phyloP scores from a whole-genome alignment of 1,284 basidiomycete genomes.

The Kwoniella shivajii region DNA sequence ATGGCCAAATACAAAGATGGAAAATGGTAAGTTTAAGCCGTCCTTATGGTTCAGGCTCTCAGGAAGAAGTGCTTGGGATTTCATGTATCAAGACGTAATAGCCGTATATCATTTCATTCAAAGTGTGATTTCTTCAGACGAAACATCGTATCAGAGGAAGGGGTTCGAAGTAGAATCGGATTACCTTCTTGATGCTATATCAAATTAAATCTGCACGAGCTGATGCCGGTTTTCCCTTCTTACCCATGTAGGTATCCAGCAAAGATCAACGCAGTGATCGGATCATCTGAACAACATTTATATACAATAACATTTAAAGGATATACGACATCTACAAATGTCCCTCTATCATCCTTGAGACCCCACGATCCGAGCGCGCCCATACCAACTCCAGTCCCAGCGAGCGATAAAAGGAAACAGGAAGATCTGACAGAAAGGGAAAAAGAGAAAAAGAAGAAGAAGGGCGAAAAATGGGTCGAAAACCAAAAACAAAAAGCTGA shows the following conservation, averaged over 20 bases:
- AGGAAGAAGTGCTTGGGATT: no score
- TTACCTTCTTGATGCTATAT: no score
- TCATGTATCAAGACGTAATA: no score
- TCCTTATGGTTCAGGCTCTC: no score
- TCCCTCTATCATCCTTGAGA: slow-evolving; percentile 73
- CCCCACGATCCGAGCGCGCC: slow-evolving; percentile 53
- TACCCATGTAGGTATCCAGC: slow-evolving; percentile 72
- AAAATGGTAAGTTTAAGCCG: slow-evolving; percentile 58
- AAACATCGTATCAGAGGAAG: no score
- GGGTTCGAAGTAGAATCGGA: no score
- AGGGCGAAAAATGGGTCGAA: slow-evolving; percentile 94
- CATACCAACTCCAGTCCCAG: slow-evolving; percentile 61
- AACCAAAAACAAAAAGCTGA: slow-evolving; percentile 81
- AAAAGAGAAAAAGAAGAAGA: slow-evolving; percentile 88
- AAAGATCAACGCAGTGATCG: slow-evolving; percentile 82
- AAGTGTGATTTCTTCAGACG: no score
- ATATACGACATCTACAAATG: slow-evolving; percentile 91
- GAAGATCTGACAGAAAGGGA: slow-evolving; percentile 77
- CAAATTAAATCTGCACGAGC: no score
- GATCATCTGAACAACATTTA: slow-evolving; percentile 78
- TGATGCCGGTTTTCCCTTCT: no score
- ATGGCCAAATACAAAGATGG: slow-evolving; percentile 90
- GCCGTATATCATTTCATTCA: no score
- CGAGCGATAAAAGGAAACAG: slow-evolving; percentile 77
- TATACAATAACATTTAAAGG: slow-evolving; percentile 95